These are phyloP conservation scores for Thelephora terrestris DNA, from an alignment of 1,284 basidiomycete genomes.

Conservation along the genomic window DNA sequence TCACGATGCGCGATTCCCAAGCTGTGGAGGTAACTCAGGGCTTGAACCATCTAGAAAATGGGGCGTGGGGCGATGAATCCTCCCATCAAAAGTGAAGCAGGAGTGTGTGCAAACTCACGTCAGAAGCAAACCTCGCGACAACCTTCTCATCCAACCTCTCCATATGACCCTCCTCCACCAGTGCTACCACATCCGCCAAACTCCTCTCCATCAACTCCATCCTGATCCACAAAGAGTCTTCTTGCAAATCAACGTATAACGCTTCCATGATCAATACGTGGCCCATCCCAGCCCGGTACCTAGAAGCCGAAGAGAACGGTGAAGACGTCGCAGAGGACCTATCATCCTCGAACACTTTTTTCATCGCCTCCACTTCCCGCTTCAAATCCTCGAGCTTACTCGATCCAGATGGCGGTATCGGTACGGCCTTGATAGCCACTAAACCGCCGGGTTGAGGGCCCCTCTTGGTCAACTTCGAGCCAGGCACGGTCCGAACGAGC, in stretches of 20 bases:
- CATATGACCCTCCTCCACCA: slow-evolving; percentile 48
- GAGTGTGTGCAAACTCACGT: slow-evolving; percentile 39
- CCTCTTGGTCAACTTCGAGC: slow-evolving; percentile 15
- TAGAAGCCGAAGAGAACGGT: too few species aligned
- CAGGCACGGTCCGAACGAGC: slow-evolving; percentile 29
- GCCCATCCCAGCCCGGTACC: slow-evolving; percentile 6
- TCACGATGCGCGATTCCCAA: slow-evolving; percentile 67
- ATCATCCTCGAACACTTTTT: slow-evolving; percentile 21
- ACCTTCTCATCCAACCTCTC: slow-evolving; percentile 51
- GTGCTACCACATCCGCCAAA: slow-evolving; percentile 61
- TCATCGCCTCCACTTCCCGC: slow-evolving; percentile 49
- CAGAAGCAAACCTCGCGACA: slow-evolving; percentile 60
- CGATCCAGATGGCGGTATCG: slow-evolving; percentile 44
- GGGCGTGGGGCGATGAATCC: not conserved
- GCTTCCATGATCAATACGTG: slow-evolving; percentile 58
- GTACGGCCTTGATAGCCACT: slow-evolving; percentile 61
- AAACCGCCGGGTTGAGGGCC: slow-evolving; percentile 14
- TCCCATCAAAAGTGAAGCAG: not conserved
- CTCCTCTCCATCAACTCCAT: slow-evolving; percentile 84
- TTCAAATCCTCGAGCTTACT: slow-evolving; percentile 53
- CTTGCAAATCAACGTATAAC: slow-evolving; percentile 54
- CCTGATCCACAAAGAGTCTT: slow-evolving; percentile 66
- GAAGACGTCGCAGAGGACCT: too few species aligned
- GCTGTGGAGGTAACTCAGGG: slow-evolving; percentile 50
- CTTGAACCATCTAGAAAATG: slow-evolving; percentile 43